Conservation (phyloP, 2,329 filamentous ascomycete genomes). For the Fusarium domesticum region DNA sequence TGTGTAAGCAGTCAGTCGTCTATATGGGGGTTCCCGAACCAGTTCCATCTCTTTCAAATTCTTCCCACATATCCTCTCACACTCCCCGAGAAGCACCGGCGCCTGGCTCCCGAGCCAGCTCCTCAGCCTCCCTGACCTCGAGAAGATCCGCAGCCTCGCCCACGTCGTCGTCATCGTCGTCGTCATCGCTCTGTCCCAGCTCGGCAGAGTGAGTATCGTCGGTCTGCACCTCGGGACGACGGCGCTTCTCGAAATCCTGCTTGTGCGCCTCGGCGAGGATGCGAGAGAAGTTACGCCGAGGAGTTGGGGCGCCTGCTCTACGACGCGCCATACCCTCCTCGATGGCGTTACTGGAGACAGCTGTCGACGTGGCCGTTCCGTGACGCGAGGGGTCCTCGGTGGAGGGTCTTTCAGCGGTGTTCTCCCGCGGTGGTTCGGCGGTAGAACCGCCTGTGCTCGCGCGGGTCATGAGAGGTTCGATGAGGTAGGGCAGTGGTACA, state of each 20-base stretch:
- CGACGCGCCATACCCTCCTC: conserved; percentile 31
- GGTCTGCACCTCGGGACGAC: conserved; percentile 36
- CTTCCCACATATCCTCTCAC: background rate
- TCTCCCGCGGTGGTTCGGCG: conserved; percentile 2
- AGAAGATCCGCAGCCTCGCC: conserved; percentile 24
- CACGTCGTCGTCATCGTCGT: conserved; percentile 34
- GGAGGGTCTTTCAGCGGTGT: background rate
- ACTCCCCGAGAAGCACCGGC: conserved; percentile 8
- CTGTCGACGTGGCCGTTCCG: conserved; percentile 12
- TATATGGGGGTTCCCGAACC: too few relatives aligned
- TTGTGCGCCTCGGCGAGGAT: conserved; percentile 82
- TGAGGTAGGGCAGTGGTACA: conserved; percentile 77
- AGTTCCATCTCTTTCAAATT: too few relatives aligned
- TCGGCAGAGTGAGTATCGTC: conserved; percentile 24
- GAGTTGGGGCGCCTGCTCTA: conserved; percentile 29
- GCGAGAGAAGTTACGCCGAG: conserved; percentile 44
- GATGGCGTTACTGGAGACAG: conserved; percentile 16
- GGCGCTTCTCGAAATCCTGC: conserved; percentile 86
- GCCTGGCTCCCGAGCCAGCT: conserved; percentile 16
- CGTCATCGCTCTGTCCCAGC: conserved; percentile 34
- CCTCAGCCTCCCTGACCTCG: conserved; percentile 29
- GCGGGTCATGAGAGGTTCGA: conserved; percentile 47
- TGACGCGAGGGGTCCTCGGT: conserved; percentile 12
- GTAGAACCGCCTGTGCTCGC: conserved; percentile 36
- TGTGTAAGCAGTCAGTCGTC: too few relatives aligned